A percentile compares a stretch with the other conserved stretches of the same genome.
Conservation (phyloP, 1,284 basidiomycete genomes). For the Puccinia hordei region DNA sequence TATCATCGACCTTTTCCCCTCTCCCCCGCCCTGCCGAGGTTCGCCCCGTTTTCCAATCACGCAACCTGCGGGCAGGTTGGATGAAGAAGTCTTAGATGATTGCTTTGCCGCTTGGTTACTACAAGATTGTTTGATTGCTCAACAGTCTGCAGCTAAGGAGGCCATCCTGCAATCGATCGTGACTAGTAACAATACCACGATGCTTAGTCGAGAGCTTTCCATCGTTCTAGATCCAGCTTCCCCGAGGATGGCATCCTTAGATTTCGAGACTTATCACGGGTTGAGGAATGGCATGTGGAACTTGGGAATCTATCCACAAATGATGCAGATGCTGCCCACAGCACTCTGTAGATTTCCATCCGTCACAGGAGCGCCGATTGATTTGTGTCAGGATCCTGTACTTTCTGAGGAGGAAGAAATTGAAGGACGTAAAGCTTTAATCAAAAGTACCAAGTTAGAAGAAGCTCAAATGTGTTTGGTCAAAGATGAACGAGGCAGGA, state of each 20-base stretch:
- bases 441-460: background rate
- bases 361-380: background rate
- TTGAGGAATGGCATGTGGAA: background rate
- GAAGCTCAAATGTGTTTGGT: constrained; percentile 11
- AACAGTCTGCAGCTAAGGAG: background rate
- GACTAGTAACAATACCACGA: background rate
- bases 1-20: constrained; percentile 9
- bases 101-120: constrained; percentile 24
- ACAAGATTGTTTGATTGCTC: constrained; percentile 5
- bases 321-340: background rate
- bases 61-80: no score
- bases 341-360: background rate
- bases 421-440: background rate
- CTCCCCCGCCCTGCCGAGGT: constrained; percentile 4
- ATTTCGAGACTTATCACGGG: constrained; percentile 14
- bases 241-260: background rate
- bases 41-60: background rate
- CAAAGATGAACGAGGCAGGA: constrained; percentile 22
- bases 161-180: background rate
- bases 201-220: background rate
- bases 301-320: background rate
- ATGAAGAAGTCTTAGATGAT: background rate
- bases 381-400: background rate
- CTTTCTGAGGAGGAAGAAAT: constrained; percentile 20
- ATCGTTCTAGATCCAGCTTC: background rate